Percentiles rank a stretch among this genome's conserved stretches.
These are phyloP conservation scores for Pseudogymnoascus verrucosus DNA, from an alignment of 2,329 filamentous ascomycete genomes.

Conservation along the genomic window DNA sequence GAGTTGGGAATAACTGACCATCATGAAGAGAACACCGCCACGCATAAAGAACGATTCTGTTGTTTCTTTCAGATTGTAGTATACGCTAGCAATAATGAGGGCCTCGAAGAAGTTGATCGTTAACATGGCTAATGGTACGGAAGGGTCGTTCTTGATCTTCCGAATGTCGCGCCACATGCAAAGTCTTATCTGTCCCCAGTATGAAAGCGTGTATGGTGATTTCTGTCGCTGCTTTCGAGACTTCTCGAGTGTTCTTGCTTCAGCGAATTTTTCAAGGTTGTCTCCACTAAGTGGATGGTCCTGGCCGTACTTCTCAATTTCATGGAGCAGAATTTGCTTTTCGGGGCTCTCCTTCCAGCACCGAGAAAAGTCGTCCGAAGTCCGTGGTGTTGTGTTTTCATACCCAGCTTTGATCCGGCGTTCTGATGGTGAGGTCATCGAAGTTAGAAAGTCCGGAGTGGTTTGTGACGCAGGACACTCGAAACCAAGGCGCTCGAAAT, in stretches of 20 bases:
- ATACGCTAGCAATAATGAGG: constrained; percentile 13
- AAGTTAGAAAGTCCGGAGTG: constrained; percentile 57
- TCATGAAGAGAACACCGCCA: constrained; percentile 13
- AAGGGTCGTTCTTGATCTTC: constrained; percentile 58
- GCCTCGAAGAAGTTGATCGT: constrained; percentile 13
- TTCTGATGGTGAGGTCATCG: constrained; percentile 59
- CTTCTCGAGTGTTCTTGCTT: constrained; percentile 48
- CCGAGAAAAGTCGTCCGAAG: constrained; percentile 40
- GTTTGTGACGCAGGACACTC: constrained; percentile 54
- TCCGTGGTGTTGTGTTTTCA: constrained; percentile 38
- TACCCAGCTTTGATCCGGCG: constrained; percentile 46
- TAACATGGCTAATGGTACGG: constrained; percentile 12
- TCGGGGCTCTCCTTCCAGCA: constrained; percentile 51
- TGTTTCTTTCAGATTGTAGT: constrained; percentile 12
- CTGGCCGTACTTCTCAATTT: constrained; percentile 40
- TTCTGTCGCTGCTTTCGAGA: constrained; percentile 62
- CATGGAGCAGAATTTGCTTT: constrained; percentile 61
- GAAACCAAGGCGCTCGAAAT: constrained; percentile 59
- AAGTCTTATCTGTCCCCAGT: constrained; percentile 43
- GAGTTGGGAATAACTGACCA: constrained; percentile 40
- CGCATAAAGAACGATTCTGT: constrained; percentile 13
- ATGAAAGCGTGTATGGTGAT: constrained; percentile 55
- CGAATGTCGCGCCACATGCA: constrained; percentile 61
- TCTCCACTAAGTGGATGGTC: constrained; percentile 33
- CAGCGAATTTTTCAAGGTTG: constrained; percentile 28